Evolutionary conservation across 2,329 filamentous ascomycete genomes (phyloP), one percentile per base, ranked within the genome.

Genomic region (Monilinia vaccinii-corymbosi): DNA sequence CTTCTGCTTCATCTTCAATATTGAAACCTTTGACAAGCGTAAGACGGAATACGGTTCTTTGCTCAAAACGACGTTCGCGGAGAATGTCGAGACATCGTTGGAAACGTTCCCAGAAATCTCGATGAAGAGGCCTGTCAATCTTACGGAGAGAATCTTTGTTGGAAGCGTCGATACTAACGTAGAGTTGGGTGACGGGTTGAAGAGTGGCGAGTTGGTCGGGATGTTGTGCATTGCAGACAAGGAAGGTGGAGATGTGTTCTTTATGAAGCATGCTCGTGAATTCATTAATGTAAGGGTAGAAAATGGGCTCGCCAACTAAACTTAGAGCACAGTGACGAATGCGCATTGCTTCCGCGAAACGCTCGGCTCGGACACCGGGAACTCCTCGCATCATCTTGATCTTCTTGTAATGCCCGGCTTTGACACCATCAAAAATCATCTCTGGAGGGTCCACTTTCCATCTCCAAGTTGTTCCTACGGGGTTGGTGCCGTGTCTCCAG

Each of bases 1-100:
- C 93, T 65, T 87, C 82, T 7, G 87, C 91, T 74, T 97, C 94
- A 67, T 96, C 92, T 28, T 96, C 93, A 65, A 97, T 85, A 72
- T 99, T 97, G 81, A 99, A 97, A 3, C 92, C 93, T 76, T 97
- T 97, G 71, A 97, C 94, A 2, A 99, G 85, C 0, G 93, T 97
- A 4, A 97, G 81, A 1, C 94, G 86, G 79, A 96, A 97, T 4
- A 97, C 94, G 7, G 94, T 97, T 58, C 93, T 86, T 72, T 97
- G 93, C 58, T 86, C 81, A 77, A 89, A 87, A 45, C 93, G 84
- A 74, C 89, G 88, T 72, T 89, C 87, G 18, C 89, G 84, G 25
- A 97, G 77, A 63, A 99, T 96, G 62, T 95, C 91, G 38, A 97
- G 81, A 71, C 94, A 97, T 36, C 87, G 81, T 71, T 89, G 85